Percentiles rank a stretch among this genome's conserved stretches.
Conservation (phyloP, 1,139 yeast genomes). For the Magnusiomyces paraingens region DNA sequence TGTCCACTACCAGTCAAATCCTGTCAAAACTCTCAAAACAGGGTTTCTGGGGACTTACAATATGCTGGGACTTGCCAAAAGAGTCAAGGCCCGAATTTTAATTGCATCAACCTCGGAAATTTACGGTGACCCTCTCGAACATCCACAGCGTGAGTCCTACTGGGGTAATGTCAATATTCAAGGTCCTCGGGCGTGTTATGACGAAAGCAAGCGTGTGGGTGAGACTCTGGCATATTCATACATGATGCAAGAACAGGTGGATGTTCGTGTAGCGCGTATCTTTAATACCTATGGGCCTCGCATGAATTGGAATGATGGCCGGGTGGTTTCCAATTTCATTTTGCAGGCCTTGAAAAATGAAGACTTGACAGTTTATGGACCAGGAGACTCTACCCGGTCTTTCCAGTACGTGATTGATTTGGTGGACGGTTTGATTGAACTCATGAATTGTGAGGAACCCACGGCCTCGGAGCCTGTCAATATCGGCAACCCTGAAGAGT, state of each 20-base stretch:
- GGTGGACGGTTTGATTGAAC: slow-evolving; percentile 23
- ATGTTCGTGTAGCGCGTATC: slow-evolving; percentile 26
- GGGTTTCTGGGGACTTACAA: slow-evolving; percentile 27
- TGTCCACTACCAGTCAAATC: slow-evolving; percentile 26
- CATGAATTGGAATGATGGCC: slow-evolving; percentile 28
- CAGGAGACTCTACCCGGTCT: slow-evolving; percentile 24
- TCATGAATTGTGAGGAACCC: slow-evolving; percentile 23
- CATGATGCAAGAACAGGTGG: slow-evolving; percentile 23
- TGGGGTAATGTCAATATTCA: slow-evolving; percentile 26
- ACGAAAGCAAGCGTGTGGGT: slow-evolving; percentile 27
- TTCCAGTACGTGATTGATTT: slow-evolving; percentile 27
- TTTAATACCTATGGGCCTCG: slow-evolving; percentile 28
- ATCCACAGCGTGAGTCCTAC: slow-evolving; percentile 26
- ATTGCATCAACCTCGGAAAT: slow-evolving; percentile 26
- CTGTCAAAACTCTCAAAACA: slow-evolving; percentile 26
- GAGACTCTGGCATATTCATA: slow-evolving; percentile 26
- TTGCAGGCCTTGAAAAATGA: slow-evolving; percentile 25
- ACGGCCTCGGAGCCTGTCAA: slow-evolving; percentile 22
- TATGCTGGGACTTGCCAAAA: slow-evolving; percentile 27
- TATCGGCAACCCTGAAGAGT: slow-evolving; percentile 26
- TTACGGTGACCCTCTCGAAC: slow-evolving; percentile 28
- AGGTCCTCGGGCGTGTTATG: slow-evolving; percentile 29
- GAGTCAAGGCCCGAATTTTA: slow-evolving; percentile 25
- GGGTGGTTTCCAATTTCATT: slow-evolving; percentile 27
- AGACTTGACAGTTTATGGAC: slow-evolving; percentile 25